Conservation (phyloP, 805 yeast genomes). For the Candida tallmaniae region DNA sequence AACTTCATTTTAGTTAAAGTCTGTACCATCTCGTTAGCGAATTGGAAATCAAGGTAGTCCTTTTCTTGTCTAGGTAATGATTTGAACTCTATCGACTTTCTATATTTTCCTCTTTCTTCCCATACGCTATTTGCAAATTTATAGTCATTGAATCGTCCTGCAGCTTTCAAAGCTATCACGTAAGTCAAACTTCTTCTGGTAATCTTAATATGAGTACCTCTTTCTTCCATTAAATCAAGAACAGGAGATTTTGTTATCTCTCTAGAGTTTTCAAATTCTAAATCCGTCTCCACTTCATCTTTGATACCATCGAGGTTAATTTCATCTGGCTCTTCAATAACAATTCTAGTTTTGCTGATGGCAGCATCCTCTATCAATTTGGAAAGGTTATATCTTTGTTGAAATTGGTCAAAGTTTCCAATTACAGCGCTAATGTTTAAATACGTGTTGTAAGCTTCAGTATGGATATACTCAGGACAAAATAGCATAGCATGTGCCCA, state of each 20-base stretch:
- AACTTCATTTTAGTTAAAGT: conserved; percentile 52
- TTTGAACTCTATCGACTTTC: conserved; percentile 53
- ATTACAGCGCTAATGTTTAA: conserved; percentile 42
- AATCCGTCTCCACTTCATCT: conserved; percentile 10
- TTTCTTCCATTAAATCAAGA: neutral
- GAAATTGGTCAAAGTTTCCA: conserved; percentile 31
- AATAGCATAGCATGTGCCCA: conserved; percentile 52
- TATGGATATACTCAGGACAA: conserved; percentile 41
- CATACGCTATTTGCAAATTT: conserved; percentile 64
- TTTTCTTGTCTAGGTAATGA: conserved; percentile 29
- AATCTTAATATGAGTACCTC: neutral
- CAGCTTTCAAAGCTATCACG: conserved; percentile 61
- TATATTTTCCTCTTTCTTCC: conserved; percentile 72
- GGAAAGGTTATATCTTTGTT: conserved; percentile 24
- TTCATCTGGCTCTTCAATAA: conserved; percentile 14
- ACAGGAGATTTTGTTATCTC: conserved; percentile 13
- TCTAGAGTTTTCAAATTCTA: conserved; percentile 10
- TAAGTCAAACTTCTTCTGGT: conserved; percentile 41
- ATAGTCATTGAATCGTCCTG: conserved; percentile 49
- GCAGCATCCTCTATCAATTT: conserved; percentile 7
- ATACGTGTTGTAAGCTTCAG: conserved; percentile 45
- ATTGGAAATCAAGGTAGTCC: conserved; percentile 52
- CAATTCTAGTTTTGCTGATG: conserved; percentile 4
- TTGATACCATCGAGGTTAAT: neutral
- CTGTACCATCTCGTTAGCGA: conserved; percentile 69